Base-by-base conservation (phyloP, 2,329 filamentous ascomycete species). In the Ambrosiella beaveri region DNA sequence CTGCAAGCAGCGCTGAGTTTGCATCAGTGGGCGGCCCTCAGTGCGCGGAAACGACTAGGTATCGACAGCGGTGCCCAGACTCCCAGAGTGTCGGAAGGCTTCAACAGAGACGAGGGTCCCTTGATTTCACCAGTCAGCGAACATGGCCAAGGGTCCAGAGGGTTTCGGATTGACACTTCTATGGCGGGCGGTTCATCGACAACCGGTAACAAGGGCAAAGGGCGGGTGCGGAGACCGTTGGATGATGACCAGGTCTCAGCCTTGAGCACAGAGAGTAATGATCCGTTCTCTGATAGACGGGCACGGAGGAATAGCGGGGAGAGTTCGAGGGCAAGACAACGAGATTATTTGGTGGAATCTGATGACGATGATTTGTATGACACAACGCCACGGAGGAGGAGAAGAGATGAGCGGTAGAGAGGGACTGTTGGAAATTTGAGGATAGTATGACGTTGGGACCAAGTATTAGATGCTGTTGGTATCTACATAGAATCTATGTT, bases 1-100 rank as follows among this genome's bases (percentile, higher is more conserved):
- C 75, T 98, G 37, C 86, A 88, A 61, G 80, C 86, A 50, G 84
- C 90, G 0, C 75, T 91, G 45, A 93, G 82, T 62, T 83, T 88
- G 66, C 88, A 96, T 68, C 88, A 95, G 69, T 82, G 89, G 57
- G 85, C 88, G 8, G 73, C 94, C 45, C 71, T 84, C n/a, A 76
- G 75, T 60, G 79, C 81, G 2, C 73, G 77, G 61, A 83, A 82
- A 65, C 71, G 75, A 41, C 68, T 78, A 3, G 76, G 76, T 9
- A 51, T 73, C 5, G 68, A 66, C 58, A 64, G 68, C 9, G 12
- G 41, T 7, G 56, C 62, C 15, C 37, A 45, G 15, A 19, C 64
- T 68, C 19, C 64, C 66, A 36, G 27, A 2, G 35, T 40, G 2
- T 41, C 39, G 6, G 36, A n/a, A n/a, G 35, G 27, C 12, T 13